phyloP scores from a whole-genome alignment of 2,329 filamentous ascomycete species.

The Volutella citrinella region DNA sequence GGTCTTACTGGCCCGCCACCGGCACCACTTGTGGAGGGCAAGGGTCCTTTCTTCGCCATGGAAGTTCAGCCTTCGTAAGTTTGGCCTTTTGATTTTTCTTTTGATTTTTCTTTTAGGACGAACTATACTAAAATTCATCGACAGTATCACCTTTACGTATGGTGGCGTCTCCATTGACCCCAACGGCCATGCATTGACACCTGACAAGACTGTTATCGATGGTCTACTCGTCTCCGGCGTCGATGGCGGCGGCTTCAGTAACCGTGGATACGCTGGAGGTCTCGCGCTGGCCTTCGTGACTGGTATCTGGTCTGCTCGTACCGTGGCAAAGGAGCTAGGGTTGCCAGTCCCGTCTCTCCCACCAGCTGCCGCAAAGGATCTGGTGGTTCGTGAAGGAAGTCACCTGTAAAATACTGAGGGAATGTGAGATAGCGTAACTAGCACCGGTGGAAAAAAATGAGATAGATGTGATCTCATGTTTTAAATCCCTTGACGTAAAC shows the following conservation, averaged over 20 bases:
- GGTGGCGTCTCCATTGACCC: background rate
- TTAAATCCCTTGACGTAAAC: no score
- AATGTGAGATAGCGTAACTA: no score
- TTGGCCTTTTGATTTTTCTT: no score
- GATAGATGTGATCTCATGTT: no score
- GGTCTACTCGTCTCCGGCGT: background rate
- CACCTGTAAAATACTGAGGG: no score
- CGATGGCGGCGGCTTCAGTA: background rate
- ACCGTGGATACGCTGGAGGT: background rate
- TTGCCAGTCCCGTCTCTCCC: background rate
- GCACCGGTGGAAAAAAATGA: no score
- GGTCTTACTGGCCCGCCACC: background rate
- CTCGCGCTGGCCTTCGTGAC: conserved; percentile 1
- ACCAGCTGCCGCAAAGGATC: background rate
- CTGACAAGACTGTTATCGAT: background rate
- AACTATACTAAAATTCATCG: no score
- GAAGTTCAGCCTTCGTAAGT: background rate
- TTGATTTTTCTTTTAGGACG: no score
- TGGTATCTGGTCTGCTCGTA: background rate
- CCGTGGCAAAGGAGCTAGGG: background rate
- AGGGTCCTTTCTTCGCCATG: background rate
- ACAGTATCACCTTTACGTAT: background rate
- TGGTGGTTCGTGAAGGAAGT: no score
- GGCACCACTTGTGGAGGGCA: background rate
- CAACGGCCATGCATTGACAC: background rate